Conservation (phyloP, 345 rosid genomes). For the Populus davidiana region DNA sequence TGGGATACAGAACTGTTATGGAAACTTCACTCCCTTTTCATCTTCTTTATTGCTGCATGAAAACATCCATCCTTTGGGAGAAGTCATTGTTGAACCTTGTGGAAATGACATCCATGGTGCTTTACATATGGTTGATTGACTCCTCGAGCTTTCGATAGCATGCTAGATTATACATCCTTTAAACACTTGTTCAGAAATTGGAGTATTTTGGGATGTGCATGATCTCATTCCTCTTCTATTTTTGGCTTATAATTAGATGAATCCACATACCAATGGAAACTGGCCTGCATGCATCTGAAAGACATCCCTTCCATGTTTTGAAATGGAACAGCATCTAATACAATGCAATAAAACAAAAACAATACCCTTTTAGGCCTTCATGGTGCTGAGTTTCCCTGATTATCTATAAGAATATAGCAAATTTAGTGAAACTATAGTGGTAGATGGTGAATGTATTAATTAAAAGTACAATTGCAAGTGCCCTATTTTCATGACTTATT, state of each 20-base stretch:
- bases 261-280: neutral
- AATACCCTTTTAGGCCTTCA: neutral
- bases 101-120: neutral
- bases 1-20: neutral
- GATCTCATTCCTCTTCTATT: neutral
- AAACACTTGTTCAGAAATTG: neutral
- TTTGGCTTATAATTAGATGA: neutral
- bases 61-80: neutral
- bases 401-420: neutral
- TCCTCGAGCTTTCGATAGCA: neutral
- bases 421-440: neutral
- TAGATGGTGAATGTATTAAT: neutral
- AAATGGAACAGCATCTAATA: neutral
- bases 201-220: neutral
- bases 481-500: slow-evolving; percentile 8
- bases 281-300: neutral
- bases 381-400: neutral
- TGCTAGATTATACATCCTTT: neutral
- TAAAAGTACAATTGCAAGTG: neutral
- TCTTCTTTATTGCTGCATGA: neutral
- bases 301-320: neutral
- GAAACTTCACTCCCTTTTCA: neutral
- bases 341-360: neutral
- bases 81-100: neutral
- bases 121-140: neutral